phyloP scores from a whole-genome alignment of 140 eudicot genomes.

The Senecio squalidus region DNA sequence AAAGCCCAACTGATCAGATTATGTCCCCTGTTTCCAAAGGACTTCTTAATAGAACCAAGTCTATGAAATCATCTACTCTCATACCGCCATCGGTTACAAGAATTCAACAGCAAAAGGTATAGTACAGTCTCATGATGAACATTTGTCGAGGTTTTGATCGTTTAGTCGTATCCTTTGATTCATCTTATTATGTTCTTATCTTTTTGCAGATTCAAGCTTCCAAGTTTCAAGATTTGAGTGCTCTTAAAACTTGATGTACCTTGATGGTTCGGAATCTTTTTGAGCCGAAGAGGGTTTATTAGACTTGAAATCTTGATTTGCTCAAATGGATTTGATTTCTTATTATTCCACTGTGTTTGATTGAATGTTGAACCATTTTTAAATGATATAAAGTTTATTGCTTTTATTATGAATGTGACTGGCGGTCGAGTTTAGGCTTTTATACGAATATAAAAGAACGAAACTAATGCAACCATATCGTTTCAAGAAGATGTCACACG shows the following conservation, averaged over 20 bases:
- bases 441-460: not conserved
- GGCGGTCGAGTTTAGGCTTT: not conserved
- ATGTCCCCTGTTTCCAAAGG: conserved; percentile 81
- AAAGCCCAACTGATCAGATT: conserved; percentile 84
- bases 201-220: conserved; percentile 37
- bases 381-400: not conserved
- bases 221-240: conserved; percentile 35
- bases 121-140: conserved; percentile 19
- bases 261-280: not conserved
- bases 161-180: not conserved
- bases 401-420: not conserved
- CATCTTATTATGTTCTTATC: no score
- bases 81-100: conserved; percentile 43
- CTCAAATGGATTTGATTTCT: not conserved
- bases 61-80: conserved; percentile 35
- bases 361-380: not conserved
- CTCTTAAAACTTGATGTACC: conserved; percentile 25
- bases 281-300: not conserved
- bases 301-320: not conserved
- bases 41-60: conserved; percentile 61
- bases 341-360: not conserved
- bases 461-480: conserved; percentile 1
- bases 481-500: not conserved
- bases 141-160: not conserved
- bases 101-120: conserved; percentile 38